Evolutionary conservation across 1,139 yeast genomes (phyloP).

Genomic region (Debaryomycetaceae sp.): DNA sequence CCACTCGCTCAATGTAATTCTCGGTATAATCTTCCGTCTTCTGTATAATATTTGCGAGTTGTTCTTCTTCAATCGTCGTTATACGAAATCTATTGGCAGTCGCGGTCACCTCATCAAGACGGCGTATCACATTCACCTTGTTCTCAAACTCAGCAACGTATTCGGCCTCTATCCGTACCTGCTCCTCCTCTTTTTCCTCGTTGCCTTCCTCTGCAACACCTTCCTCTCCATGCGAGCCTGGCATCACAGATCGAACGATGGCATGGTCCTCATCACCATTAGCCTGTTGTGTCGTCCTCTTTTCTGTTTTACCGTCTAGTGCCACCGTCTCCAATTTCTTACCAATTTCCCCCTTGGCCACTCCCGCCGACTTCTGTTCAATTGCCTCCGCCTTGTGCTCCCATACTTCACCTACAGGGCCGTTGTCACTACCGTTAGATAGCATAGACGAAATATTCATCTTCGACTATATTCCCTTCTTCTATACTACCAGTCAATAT

Average conservation of each 20-base stretch:
- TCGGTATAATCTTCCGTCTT: constrained; percentile 26
- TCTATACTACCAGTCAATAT: neutral
- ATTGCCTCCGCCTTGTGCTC: neutral
- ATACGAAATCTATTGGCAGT: constrained; percentile 25
- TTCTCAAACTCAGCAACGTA: constrained; percentile 20
- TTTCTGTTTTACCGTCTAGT: neutral
- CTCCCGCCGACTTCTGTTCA: constrained; percentile 2
- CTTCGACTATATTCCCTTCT: constrained; percentile 3
- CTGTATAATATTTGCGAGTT: constrained; percentile 22
- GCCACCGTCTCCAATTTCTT: no score
- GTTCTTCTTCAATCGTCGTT: constrained; percentile 26
- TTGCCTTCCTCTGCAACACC: neutral
- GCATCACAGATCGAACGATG: constrained; percentile 4
- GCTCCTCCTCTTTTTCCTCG: neutral
- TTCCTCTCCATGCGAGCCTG: neutral
- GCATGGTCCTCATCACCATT: neutral
- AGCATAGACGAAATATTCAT: constrained; percentile 45
- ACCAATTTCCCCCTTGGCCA: neutral
- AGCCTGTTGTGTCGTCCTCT: neutral
- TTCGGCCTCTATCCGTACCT: neutral
- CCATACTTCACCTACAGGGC: constrained; percentile 8
- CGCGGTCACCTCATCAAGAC: constrained; percentile 27
- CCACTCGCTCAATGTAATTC: constrained; percentile 34
- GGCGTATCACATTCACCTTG: constrained; percentile 23
- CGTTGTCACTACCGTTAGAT: constrained; percentile 23